A percentile compares a stretch with the other conserved stretches of the same genome.
Evolutionary conservation across 2,329 filamentous ascomycete genomes (phyloP).

Genomic region (Claviceps africana): DNA sequence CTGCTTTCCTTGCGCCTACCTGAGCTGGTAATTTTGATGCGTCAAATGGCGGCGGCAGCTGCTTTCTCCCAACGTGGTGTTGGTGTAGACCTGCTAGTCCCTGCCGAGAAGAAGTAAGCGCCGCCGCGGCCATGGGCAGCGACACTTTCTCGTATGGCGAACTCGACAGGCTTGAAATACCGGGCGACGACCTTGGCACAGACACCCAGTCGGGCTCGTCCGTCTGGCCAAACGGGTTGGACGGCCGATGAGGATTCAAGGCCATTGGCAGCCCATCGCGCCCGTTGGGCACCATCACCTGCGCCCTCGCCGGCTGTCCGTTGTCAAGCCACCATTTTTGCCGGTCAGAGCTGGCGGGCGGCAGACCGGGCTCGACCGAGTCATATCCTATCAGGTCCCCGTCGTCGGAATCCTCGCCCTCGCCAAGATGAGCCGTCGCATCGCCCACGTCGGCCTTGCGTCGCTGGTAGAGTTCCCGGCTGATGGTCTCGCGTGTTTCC

Average conservation of each 20-base stretch:
- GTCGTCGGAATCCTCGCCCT: slow-evolving; percentile 49
- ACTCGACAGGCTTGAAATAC: slow-evolving; percentile 42
- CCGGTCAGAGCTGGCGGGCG: slow-evolving; percentile 52
- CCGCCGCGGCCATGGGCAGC: slow-evolving; percentile 27
- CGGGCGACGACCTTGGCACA: slow-evolving; percentile 39
- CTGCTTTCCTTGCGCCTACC: slow-evolving; percentile 28
- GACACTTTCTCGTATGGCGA: slow-evolving; percentile 46
- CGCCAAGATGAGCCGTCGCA: slow-evolving; percentile 38
- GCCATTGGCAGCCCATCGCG: slow-evolving; percentile 38
- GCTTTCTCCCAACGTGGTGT: slow-evolving; percentile 24
- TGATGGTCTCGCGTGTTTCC: slow-evolving; percentile 54
- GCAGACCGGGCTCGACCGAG: slow-evolving; percentile 64
- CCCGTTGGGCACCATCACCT: slow-evolving; percentile 47
- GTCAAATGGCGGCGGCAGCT: slow-evolving; percentile 38
- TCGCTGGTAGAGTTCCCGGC: slow-evolving; percentile 58
- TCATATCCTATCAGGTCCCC: slow-evolving; percentile 74
- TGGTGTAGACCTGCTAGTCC: slow-evolving; percentile 27
- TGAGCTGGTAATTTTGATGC: slow-evolving; percentile 31
- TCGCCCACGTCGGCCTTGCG: slow-evolving; percentile 53
- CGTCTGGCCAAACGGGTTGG: slow-evolving; percentile 67
- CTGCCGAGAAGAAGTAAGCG: slow-evolving; percentile 24
- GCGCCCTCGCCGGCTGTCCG: slow-evolving; percentile 61
- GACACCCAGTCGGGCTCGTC: slow-evolving; percentile 77
- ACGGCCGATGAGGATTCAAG: slow-evolving; percentile 58
- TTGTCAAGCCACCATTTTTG: slow-evolving; percentile 59